These are phyloP conservation scores for Trametes pubescens DNA, from an alignment of 1,284 basidiomycete species.

Conservation along the genomic window DNA sequence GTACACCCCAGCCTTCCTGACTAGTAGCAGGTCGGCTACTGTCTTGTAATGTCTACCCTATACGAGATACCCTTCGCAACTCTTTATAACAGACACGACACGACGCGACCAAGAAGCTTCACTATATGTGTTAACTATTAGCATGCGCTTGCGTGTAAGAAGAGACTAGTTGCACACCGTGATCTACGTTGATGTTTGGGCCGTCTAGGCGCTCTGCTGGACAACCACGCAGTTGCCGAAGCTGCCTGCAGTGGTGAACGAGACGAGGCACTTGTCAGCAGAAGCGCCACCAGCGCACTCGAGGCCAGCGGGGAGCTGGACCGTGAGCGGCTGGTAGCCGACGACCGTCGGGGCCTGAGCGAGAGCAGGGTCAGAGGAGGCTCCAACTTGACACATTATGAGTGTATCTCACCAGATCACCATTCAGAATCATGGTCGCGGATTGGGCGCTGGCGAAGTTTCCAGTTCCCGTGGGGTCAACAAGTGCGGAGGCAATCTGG, in stretches of 20 bases:
- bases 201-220: constrained; percentile 18
- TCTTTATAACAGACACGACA: not conserved
- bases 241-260: constrained; percentile 51
- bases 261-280: constrained; percentile 54
- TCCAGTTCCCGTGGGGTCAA: constrained; percentile 49
- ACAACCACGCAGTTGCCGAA: constrained; percentile 62
- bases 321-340: constrained; percentile 50
- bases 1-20: not conserved
- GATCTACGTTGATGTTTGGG: not conserved
- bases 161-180: not conserved
- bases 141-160: not conserved
- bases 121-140: not conserved
- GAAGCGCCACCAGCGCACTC: constrained; percentile 55
- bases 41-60: not conserved
- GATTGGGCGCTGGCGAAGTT: constrained; percentile 39
- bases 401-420: constrained; percentile 40
- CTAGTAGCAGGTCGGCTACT: not conserved
- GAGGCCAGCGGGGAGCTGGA: constrained; percentile 53
- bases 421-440: constrained; percentile 46
- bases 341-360: constrained; percentile 37
- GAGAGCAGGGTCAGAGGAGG: not conserved
- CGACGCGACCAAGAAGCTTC: not conserved
- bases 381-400: not conserved
- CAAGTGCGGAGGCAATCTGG: constrained; percentile 43
- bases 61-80: not conserved